Evolutionary conservation across 2,329 filamentous ascomycete genomes (phyloP), one percentile per base, ranked within the genome.

Genomic region (Didymella keratinophila): DNA sequence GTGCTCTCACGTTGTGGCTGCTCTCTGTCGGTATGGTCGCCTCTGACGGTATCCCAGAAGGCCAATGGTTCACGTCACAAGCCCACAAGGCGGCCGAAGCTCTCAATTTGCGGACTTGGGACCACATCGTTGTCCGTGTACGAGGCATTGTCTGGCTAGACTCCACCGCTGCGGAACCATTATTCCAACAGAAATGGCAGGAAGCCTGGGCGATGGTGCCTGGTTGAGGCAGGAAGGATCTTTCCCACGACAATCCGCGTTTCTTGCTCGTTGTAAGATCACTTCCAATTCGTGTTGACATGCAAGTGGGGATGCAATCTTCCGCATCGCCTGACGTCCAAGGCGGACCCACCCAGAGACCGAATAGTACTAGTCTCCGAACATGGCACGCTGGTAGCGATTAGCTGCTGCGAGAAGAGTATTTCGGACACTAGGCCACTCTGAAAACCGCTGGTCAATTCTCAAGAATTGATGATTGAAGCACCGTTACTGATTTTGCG

Each of bases 1-100:
- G 34, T 20, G 39, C 50, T 20, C 55, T 68, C 3, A 42, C 52
- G 9, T 4, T 65, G n/a, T 67, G 66, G 66, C 52, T 69, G 7
- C 51, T 63, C 5, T 61, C 61, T 1, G 41, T 69, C 16, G 66
- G 66, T 23, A 57, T 66, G 49, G 56, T 63, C 1, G 62, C 61
- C 20, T 56, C 63, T 28, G 44, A 57, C 2, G 60, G 56, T 8
- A 56, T 52, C 14, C 25, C 54, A 3, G 49, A 65, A n/a, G 47
- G 44, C n/a, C 48, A 50, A 11, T 69, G 63, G 63, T 69, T 67
- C 47, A 25, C 12, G 4, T 42, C 23, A 11, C 61, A 63, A 32
- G 56, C 58, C 4, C 28, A 27, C 11, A 45, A 18, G 14, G 46
- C 51, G 30, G 39, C 53, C 18, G 25, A 18, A 9, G 27, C 42